These are phyloP conservation scores for Vishniacozyma victoriae DNA, from an alignment of 768 basidiomycete genomes.

Conservation along the genomic window DNA sequence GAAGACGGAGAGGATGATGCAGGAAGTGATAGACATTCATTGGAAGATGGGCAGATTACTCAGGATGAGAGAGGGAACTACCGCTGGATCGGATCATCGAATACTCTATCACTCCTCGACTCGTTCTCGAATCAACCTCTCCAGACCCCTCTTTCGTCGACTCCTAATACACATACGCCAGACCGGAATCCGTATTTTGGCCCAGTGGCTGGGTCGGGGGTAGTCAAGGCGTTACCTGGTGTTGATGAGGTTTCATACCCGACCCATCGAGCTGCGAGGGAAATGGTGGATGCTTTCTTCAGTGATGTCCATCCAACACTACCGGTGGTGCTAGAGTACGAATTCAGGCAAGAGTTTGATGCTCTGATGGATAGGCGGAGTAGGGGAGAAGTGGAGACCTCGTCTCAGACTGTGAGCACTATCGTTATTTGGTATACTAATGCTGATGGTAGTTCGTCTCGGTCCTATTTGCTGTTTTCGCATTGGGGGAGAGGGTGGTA, in stretches of 20 bases:
- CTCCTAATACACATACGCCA: conserved; percentile 1
- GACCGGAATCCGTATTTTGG: conserved; percentile 34
- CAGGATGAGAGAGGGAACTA: conserved; percentile 40
- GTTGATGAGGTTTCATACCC: conserved; percentile 38
- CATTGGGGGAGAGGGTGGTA: conserved; percentile 74
- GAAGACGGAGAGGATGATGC: conserved; percentile 7
- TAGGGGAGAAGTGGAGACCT: not conserved
- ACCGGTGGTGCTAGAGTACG: conserved; percentile 79
- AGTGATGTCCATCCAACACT: conserved; percentile 77
- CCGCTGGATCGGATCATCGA: conserved; percentile 39
- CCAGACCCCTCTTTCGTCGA: conserved; percentile 1
- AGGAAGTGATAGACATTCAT: not conserved
- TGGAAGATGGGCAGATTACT: conserved; percentile 31
- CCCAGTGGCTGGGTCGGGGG: conserved; percentile 37
- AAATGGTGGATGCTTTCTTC: conserved; percentile 76
- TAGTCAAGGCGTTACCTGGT: conserved; percentile 36
- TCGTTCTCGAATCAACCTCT: conserved; percentile 11
- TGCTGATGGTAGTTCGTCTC: conserved; percentile 61
- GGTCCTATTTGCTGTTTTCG: conserved; percentile 80
- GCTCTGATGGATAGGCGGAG: conserved; percentile 60
- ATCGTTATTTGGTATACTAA: no score
- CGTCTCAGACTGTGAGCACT: not conserved
- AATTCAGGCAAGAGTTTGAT: conserved; percentile 67
- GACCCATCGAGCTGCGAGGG: conserved; percentile 7
- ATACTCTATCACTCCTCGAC: conserved; percentile 36